Conservation (phyloP, 768 basidiomycete genomes). For the Neoboletus brunneissimus region DNA sequence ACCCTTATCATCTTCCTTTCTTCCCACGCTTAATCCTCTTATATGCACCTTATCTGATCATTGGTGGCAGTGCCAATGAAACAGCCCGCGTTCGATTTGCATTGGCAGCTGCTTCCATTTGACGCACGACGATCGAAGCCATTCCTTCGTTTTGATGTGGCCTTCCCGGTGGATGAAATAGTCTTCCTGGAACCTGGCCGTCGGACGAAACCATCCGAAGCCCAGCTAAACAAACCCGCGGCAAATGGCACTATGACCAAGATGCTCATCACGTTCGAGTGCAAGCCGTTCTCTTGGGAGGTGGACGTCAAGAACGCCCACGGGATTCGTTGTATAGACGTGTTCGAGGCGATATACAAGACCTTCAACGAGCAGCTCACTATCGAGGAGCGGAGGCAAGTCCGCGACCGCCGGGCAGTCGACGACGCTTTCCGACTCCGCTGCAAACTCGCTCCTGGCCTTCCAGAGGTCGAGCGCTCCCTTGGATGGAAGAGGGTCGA, state of each 20-base stretch:
- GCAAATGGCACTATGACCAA: slow-evolving; percentile 44
- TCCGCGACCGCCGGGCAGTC: slow-evolving; percentile 32
- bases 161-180: slow-evolving; percentile 40
- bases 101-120: slow-evolving; percentile 50
- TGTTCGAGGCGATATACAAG: slow-evolving; percentile 57
- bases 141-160: slow-evolving; percentile 49
- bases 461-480: slow-evolving; percentile 40
- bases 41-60: slow-evolving; percentile 30
- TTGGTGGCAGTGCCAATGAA: slow-evolving; percentile 36
- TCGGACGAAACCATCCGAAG: slow-evolving; percentile 32
- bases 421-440: slow-evolving; percentile 44
- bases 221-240: slow-evolving; percentile 43
- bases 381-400: slow-evolving; percentile 40
- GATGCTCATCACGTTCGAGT: slow-evolving; percentile 47
- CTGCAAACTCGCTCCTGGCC: slow-evolving; percentile 41
- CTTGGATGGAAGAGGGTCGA: slow-evolving; percentile 58
- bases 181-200: slow-evolving; percentile 23
- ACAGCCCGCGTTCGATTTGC: slow-evolving; percentile 39
- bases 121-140: slow-evolving; percentile 33
- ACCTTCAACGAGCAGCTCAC: slow-evolving; percentile 46
- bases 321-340: slow-evolving; percentile 53
- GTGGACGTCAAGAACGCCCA: slow-evolving; percentile 42
- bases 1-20: not conserved
- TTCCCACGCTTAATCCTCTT: not conserved
- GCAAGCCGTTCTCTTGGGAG: slow-evolving; percentile 37